phyloP scores from a whole-genome alignment of 306 rosid species.

The Trifolium pratense region DNA sequence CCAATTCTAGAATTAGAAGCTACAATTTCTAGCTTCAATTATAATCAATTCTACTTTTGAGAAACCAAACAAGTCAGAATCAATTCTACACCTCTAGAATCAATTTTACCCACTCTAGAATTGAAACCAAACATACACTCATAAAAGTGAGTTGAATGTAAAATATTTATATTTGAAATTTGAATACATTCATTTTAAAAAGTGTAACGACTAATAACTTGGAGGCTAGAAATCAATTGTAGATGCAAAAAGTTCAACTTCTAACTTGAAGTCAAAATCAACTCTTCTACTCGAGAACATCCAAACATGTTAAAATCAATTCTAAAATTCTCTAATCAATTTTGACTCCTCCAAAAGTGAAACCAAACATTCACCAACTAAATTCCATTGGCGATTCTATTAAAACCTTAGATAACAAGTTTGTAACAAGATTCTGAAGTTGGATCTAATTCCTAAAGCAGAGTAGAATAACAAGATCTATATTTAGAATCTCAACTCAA shows the following conservation, averaged over 20 bases:
- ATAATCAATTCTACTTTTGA: too few species aligned
- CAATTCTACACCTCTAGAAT: too few species aligned
- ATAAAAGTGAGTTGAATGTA: neutral
- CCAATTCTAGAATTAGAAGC: too few species aligned
- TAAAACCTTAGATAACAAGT: neutral
- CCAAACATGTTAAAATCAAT: neutral
- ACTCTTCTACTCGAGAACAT: neutral
- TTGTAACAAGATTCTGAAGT: neutral
- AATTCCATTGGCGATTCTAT: neutral
- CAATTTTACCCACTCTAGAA: too few species aligned
- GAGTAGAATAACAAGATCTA: conserved; percentile 35
- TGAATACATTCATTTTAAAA: neutral
- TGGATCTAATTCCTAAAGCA: neutral
- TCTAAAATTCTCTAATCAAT: neutral
- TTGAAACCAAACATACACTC: too few species aligned
- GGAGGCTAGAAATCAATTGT: neutral
- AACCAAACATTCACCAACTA: neutral
- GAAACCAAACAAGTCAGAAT: too few species aligned
- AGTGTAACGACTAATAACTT: neutral
- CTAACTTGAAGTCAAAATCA: neutral
- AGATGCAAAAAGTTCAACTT: neutral
- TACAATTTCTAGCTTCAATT: too few species aligned
- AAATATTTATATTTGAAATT: neutral
- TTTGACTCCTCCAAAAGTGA: neutral
- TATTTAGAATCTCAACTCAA: neutral